Evolutionary conservation across 768 basidiomycete species (phyloP).

Genomic region (Lentinula guzmanii): DNA sequence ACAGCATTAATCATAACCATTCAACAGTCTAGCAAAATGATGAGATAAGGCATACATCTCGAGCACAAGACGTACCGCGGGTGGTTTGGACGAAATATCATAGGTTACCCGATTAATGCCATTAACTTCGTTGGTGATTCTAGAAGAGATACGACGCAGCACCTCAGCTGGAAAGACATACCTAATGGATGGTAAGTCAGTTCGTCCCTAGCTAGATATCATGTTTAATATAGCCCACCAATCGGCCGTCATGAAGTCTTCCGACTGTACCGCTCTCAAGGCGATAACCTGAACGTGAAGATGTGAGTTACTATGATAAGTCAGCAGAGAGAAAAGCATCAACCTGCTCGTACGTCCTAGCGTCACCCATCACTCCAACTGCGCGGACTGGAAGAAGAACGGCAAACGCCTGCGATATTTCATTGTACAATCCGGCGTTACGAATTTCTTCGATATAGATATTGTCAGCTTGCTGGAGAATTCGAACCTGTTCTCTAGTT

Average conservation of each 20-base stretch:
- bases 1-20: slow-evolving; percentile 25
- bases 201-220: not conserved
- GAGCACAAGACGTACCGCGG: slow-evolving; percentile 53
- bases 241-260: slow-evolving; percentile 99
- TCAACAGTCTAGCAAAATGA: slow-evolving; percentile 30
- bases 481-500: slow-evolving; percentile 86
- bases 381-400: slow-evolving; percentile 93
- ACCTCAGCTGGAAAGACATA: slow-evolving; percentile 94
- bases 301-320: slow-evolving; percentile 5
- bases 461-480: slow-evolving; percentile 85
- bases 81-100: slow-evolving; percentile 97
- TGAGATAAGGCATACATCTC: not conserved
- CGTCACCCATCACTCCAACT: slow-evolving; percentile 97
- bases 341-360: slow-evolving; percentile 92
- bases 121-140: slow-evolving; percentile 95
- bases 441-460: slow-evolving; percentile 99
- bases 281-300: slow-evolving; percentile 66
- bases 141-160: slow-evolving; percentile 84
- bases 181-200: slow-evolving; percentile 41
- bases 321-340: slow-evolving; percentile 12
- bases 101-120: slow-evolving; percentile 97
- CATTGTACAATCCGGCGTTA: slow-evolving; percentile 84
- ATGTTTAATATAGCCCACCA: slow-evolving; percentile 50
- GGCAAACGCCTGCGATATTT: slow-evolving; percentile 95
- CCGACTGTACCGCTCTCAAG: slow-evolving; percentile 91